phyloP scores from a whole-genome alignment of 164 flowering plant species.

The Cinnamomum micranthum region DNA sequence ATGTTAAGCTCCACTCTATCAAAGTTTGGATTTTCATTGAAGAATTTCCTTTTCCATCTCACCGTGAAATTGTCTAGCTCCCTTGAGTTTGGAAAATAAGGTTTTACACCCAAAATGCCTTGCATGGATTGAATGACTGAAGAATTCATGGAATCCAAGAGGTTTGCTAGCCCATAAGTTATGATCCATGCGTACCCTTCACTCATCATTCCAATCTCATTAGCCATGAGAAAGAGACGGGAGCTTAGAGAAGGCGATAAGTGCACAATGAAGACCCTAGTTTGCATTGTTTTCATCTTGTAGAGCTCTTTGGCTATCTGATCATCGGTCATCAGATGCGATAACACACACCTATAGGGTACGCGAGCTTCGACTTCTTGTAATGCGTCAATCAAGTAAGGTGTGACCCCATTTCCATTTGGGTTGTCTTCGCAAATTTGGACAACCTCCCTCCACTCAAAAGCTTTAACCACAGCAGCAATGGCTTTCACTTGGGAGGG shows the following conservation, averaged over 20 bases:
- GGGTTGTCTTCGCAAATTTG: constrained; percentile 27
- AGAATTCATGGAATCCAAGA: constrained; percentile 11
- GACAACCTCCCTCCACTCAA: constrained; percentile 31
- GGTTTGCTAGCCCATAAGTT: constrained; percentile 24
- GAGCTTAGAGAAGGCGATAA: constrained; percentile 16
- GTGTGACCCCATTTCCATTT: constrained; percentile 25
- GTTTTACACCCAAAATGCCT: constrained; percentile 37
- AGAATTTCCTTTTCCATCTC: constrained; percentile 29
- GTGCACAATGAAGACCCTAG: constrained; percentile 39
- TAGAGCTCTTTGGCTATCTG: constrained; percentile 29
- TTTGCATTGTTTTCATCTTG: constrained; percentile 32
- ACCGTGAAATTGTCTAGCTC: constrained; percentile 17
- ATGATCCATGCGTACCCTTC: constrained; percentile 46
- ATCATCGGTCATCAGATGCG: constrained; percentile 28
- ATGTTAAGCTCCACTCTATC: neutral
- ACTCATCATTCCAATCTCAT: constrained; percentile 34
- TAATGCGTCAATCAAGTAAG: constrained; percentile 26
- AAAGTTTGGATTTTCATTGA: constrained; percentile 11
- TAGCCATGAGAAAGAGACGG: constrained; percentile 24
- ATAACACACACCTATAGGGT: constrained; percentile 28
- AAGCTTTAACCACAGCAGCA: constrained; percentile 18
- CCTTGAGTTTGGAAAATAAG: constrained; percentile 24
- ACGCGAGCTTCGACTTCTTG: constrained; percentile 20
- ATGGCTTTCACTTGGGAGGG: constrained; percentile 33
- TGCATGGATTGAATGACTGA: constrained; percentile 29